Base-by-base conservation (phyloP, 306 rosid species). In the Phaseolus lunatus region DNA sequence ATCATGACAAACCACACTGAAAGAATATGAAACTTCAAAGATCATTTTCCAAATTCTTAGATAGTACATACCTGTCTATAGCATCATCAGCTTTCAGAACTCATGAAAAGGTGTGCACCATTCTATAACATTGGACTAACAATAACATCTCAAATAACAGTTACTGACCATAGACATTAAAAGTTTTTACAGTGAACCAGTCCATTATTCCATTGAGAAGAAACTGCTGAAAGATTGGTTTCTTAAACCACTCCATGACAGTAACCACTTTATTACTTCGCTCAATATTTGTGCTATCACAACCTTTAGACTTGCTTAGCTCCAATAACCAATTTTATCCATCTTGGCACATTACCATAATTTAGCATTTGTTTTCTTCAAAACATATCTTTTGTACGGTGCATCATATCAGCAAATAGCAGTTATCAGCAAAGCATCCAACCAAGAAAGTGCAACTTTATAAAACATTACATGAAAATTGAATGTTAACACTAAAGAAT, bases 201-300 rank as follows among this genome's bases (percentile, higher is more conserved):
- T 5, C 74, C 82, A 80, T 88, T 67, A 87, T 86, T 63, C 92
- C 98, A 92, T n/a, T n/a, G n/a, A 92, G 85, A 77, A 94, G 97
- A 88, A 94, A 94, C 84, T 94, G 96, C 80, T 94, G 96, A 75
- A 94, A 97, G 22, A 92, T 92, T 19, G 98, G 97, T 83, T 94
- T 94, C 87, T 92, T 94, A 73, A 89, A 94, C 97, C 98, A 92
- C 62, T 90, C 97, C 98, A 94, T 90, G 78, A 89, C 91, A 65
- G 92, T 81, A 74, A 94, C 98, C 79, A 94, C 97, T 74, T 94
- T 94, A 78, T 96, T 89, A 94, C 96, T 0, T 96, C 88, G 86
- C 86, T 87, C 86, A 94, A 81, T 89, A 90, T 86, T 79, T 90
- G 97, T 0, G 96, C 98, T 31, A 89, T 69, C 68, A 92, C 98